Evolutionary conservation across 306 rosid genomes (phyloP).

Genomic region (Rosa rugosa): DNA sequence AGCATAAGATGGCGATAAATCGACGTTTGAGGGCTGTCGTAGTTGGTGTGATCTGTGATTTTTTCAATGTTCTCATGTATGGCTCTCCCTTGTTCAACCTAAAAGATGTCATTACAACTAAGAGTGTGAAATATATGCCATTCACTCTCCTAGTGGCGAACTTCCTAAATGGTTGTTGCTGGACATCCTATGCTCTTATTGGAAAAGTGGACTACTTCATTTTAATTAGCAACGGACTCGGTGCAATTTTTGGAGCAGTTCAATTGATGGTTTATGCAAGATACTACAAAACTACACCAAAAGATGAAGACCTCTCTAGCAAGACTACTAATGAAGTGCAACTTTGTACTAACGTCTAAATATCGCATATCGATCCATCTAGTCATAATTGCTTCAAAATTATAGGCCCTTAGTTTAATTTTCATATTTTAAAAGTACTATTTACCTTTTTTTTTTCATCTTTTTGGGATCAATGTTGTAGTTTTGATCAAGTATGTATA

Average conservation of each 20-base stretch:
- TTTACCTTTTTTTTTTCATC: not conserved
- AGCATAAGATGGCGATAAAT: not conserved
- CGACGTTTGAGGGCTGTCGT: slow-evolving; percentile 39
- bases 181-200: slow-evolving; percentile 80
- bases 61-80: slow-evolving; percentile 75
- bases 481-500: not conserved
- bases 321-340: slow-evolving; percentile 34
- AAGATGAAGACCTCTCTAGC: not conserved
- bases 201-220: slow-evolving; percentile 46
- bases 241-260: slow-evolving; percentile 48
- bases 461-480: not conserved
- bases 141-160: slow-evolving; percentile 69
- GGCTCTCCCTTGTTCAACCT: slow-evolving; percentile 49
- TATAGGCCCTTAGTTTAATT: not conserved
- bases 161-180: slow-evolving; percentile 57
- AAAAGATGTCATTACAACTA: slow-evolving; percentile 55
- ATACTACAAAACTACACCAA: slow-evolving; percentile 26
- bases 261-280: slow-evolving; percentile 55
- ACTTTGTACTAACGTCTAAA: slow-evolving; percentile 33
- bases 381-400: not conserved
- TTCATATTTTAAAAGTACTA: not conserved
- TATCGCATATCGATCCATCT: not conserved
- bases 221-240: slow-evolving; percentile 62
- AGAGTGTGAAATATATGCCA: slow-evolving; percentile 80
- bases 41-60: slow-evolving; percentile 58